Percentiles rank a stretch among this genome's conserved stretches.
phyloP scores from a whole-genome alignment of 257 asterid genomes.

The Thymus quinquecostatus region DNA sequence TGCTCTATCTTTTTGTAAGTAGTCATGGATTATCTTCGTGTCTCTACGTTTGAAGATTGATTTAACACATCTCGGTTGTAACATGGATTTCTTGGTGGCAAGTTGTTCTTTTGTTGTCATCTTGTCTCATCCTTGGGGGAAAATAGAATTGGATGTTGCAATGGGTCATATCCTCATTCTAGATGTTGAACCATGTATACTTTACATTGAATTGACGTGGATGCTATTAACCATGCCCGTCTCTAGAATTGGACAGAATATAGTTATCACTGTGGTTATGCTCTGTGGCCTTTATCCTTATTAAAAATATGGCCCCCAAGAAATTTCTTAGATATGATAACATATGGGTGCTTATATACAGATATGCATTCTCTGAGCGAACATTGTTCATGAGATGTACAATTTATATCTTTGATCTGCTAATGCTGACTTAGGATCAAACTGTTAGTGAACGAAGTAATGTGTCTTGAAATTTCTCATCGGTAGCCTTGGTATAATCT shows the following conservation, averaged over 20 bases:
- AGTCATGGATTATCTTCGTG: neutral
- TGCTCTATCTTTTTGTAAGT: neutral
- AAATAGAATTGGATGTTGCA: neutral
- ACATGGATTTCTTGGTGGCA: neutral
- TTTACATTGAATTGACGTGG: too few species aligned
- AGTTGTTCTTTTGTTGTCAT: conserved; percentile 2
- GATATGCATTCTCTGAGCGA: too few species aligned
- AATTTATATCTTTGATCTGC: neutral
- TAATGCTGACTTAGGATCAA: neutral
- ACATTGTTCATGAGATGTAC: neutral
- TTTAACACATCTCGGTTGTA: neutral
- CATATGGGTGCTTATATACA: too few species aligned
- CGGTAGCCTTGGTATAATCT: neutral
- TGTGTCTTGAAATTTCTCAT: neutral
- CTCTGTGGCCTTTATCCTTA: neutral
- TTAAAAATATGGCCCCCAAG: neutral
- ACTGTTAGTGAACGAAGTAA: neutral
- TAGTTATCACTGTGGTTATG: neutral
- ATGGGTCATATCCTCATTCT: neutral
- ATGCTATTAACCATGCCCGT: too few species aligned
- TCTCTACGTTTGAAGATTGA: neutral
- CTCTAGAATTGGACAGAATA: too few species aligned
- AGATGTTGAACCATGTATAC: neutral
- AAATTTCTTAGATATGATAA: neutral
- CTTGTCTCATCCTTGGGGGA: neutral